Evolutionary conservation across 106 monocot species (phyloP).

Genomic region (Dioscorea zingiberensis): DNA sequence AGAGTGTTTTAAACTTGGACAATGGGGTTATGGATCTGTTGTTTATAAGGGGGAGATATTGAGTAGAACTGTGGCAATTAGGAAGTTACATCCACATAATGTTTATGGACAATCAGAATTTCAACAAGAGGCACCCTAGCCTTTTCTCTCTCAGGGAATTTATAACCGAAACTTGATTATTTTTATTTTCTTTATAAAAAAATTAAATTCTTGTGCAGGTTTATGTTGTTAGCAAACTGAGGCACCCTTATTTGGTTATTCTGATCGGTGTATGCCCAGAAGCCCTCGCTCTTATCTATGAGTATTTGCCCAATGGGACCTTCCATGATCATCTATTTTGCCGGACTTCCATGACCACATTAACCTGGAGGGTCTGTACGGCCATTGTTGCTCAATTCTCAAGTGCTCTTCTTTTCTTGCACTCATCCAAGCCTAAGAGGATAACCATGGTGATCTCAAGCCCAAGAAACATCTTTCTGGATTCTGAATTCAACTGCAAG

Average conservation of each 20-base stretch:
- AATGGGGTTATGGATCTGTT: slow-evolving; percentile 43
- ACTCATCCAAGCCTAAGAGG: slow-evolving; percentile 58
- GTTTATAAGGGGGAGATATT: slow-evolving; percentile 79
- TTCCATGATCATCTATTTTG: slow-evolving; percentile 46
- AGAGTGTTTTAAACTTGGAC: slow-evolving; percentile 68
- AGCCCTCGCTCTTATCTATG: slow-evolving; percentile 59
- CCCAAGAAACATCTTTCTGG: slow-evolving; percentile 66
- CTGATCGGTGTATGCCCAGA: slow-evolving; percentile 65
- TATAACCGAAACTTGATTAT: not conserved
- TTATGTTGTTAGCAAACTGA: slow-evolving; percentile 52
- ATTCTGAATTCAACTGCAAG: slow-evolving; percentile 51
- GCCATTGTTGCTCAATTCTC: slow-evolving; percentile 47
- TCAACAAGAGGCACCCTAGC: slow-evolving; percentile 48
- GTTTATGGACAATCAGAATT: slow-evolving; percentile 49
- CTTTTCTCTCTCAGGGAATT: too few species aligned
- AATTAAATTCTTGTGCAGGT: slow-evolving; percentile 30
- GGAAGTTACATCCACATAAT: slow-evolving; percentile 47
- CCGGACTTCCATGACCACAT: slow-evolving; percentile 10
- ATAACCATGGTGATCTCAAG: slow-evolving; percentile 71
- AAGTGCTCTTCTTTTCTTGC: slow-evolving; percentile 61
- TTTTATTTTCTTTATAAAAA: not conserved
- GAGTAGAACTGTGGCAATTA: slow-evolving; percentile 58
- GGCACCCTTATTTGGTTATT: slow-evolving; percentile 65
- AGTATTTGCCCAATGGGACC: slow-evolving; percentile 67
- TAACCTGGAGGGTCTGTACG: slow-evolving; percentile 50